These are phyloP conservation scores for Teunomyces atbi DNA, from an alignment of 805 yeast genomes.

Conservation along the genomic window DNA sequence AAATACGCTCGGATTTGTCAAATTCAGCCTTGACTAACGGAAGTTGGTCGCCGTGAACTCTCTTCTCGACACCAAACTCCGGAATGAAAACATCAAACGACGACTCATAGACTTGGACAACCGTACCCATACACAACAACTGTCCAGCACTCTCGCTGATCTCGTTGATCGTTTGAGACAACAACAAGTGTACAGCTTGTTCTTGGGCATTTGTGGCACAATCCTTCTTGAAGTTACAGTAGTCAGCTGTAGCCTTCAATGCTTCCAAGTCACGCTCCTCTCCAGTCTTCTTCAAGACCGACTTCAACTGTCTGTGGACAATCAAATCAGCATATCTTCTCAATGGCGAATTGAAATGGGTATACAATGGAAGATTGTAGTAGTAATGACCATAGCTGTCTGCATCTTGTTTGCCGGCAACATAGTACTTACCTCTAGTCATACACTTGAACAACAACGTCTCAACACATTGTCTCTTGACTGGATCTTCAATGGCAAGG, in stretches of 20 bases:
- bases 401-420: slow-evolving; percentile 84
- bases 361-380: slow-evolving; percentile 78
- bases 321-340: slow-evolving; percentile 89
- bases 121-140: slow-evolving; percentile 78
- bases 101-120: slow-evolving; percentile 90
- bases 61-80: slow-evolving; percentile 90
- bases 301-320: slow-evolving; percentile 88
- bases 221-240: slow-evolving; percentile 93
- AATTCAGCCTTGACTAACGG: slow-evolving; percentile 92
- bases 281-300: slow-evolving; percentile 46
- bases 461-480: slow-evolving; percentile 70
- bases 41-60: slow-evolving; percentile 96
- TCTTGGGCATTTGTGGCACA: slow-evolving; percentile 92
- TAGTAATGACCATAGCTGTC: slow-evolving; percentile 78
- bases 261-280: slow-evolving; percentile 57
- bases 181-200: slow-evolving; percentile 83
- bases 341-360: slow-evolving; percentile 92
- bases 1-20: slow-evolving; percentile 59
- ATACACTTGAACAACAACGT: slow-evolving; percentile 77
- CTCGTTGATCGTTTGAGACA: slow-evolving; percentile 80
- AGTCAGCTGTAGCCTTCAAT: slow-evolving; percentile 79
- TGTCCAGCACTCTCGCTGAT: slow-evolving; percentile 75
- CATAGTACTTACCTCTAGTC: slow-evolving; percentile 80
- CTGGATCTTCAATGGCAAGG: slow-evolving; percentile 57
- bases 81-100: slow-evolving; percentile 92